These are phyloP conservation scores for Podospora comata DNA, from an alignment of 495 filamentous ascomycete genomes.

Conservation along the genomic window DNA sequence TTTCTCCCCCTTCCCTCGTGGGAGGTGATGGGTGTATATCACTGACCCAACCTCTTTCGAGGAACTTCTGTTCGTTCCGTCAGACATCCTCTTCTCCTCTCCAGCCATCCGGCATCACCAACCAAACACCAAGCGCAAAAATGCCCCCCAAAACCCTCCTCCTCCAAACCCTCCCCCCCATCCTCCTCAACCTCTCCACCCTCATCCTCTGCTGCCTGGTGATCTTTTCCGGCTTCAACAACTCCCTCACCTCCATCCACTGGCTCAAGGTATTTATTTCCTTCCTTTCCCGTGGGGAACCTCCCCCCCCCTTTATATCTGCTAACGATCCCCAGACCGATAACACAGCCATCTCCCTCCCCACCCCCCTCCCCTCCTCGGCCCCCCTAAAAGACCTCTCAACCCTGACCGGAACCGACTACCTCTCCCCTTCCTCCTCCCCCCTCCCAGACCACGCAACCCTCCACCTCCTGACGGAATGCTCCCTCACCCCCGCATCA, in stretches of 20 bases:
- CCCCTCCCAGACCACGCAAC: conserved; percentile 33
- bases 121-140: conserved; percentile 7
- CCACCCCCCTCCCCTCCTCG: conserved; percentile 34
- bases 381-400: conserved; percentile 33
- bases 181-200: conserved; percentile 29
- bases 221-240: conserved; percentile 31
- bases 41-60: background rate
- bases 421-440: conserved; percentile 23
- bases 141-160: conserved; percentile 17
- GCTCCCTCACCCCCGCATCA: conserved; percentile 26
- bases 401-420: conserved; percentile 31
- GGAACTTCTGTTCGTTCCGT: background rate
- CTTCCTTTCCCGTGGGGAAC: background rate
- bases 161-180: conserved; percentile 15
- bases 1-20: background rate
- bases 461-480: conserved; percentile 36
- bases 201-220: conserved; percentile 29
- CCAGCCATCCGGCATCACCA: background rate
- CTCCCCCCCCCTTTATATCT: background rate
- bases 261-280: conserved; percentile 33
- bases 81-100: background rate
- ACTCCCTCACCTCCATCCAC: conserved; percentile 19
- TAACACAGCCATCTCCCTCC: conserved; percentile 26
- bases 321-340: conserved; percentile 24
- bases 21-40: background rate